Base-by-base conservation (phyloP, 2,329 filamentous ascomycete species). In the Esteya vermicola region DNA sequence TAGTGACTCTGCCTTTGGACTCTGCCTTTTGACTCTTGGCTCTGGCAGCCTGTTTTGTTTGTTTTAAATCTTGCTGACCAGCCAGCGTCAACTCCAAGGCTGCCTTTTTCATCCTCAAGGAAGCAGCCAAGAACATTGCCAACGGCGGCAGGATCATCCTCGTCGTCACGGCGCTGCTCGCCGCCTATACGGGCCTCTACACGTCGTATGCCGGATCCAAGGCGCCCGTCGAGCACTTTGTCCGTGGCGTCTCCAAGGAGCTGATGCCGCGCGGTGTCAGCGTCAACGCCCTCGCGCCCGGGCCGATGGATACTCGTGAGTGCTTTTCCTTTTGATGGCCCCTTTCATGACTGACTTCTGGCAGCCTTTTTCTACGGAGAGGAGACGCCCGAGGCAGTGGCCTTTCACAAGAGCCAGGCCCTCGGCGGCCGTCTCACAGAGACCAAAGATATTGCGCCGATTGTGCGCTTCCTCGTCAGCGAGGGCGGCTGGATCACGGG, bases 81-180 rank as follows among this genome's bases (percentile, higher is more conserved):
- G 4, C 18, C 22, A 62, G 60, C 10, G 55, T 66, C 51, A 66
- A 67, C 50, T 64, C 61, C 45, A 65, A 67, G 45, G 49, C 55
- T 1, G 61, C 60, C 2, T 65, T 67, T 48, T 61, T 66, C 46
- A 56, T 65, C 45, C 54, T 65, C 37, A 61, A 64, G 41, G 62
- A 59, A 26, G 61, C 57, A 4, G 59, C 61, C 30, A 54, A 54
- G 36, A 55, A 65, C 43, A 56, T 67, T 18, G 39, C 50, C 2
- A 61, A 65, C 26, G 62, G 59, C n/a, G 62, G 64, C 41, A 65
- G 64, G 52, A 57, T 67, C 43, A 61, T 67, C 51, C 63, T 58
- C 31, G 60, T 64, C 33, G 59, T 65, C 25, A 67, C 63, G 3
- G 57, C 60, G 1, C 53, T 66, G 33, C 54, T 65, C 6, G 62